Conservation (phyloP, 345 rosid genomes). For the Ceriops decandra region DNA sequence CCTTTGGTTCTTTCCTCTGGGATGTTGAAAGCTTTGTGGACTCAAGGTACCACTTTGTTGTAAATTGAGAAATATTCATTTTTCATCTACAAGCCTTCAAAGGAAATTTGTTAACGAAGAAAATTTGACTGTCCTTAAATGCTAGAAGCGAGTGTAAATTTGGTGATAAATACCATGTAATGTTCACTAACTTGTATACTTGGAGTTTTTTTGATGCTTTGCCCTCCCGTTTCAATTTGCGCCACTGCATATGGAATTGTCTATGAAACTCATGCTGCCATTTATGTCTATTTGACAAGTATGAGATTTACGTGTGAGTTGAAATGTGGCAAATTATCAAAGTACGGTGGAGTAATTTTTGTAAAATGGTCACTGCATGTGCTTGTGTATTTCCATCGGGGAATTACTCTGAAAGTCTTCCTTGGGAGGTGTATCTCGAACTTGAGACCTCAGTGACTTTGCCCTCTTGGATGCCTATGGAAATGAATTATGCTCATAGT, state of each 20-base stretch:
- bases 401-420: too few relatives aligned
- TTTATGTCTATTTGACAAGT: not conserved
- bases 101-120: not conserved
- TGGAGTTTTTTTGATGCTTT: slow-evolving; percentile 5
- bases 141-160: slow-evolving; percentile 16
- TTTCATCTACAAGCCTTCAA: not conserved
- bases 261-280: not conserved
- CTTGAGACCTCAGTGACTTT: too few relatives aligned
- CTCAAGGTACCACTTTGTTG: slow-evolving; percentile 85
- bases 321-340: not conserved
- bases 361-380: too few relatives aligned
- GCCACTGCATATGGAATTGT: not conserved
- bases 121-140: slow-evolving; percentile 16
- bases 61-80: slow-evolving; percentile 35
- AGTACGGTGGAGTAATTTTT: too few relatives aligned
- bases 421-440: too few relatives aligned
- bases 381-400: too few relatives aligned
- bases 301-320: not conserved
- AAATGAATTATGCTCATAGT: too few relatives aligned
- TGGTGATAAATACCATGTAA: not conserved
- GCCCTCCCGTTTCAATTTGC: slow-evolving; percentile 5
- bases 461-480: too few relatives aligned
- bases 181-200: slow-evolving; percentile 14
- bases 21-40: slow-evolving; percentile 93
- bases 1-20: slow-evolving; percentile 98